A percentile compares a stretch with the other conserved stretches of the same genome.
phyloP scores from a whole-genome alignment of 1,284 basidiomycete genomes.

The Prillingera fragicola region DNA sequence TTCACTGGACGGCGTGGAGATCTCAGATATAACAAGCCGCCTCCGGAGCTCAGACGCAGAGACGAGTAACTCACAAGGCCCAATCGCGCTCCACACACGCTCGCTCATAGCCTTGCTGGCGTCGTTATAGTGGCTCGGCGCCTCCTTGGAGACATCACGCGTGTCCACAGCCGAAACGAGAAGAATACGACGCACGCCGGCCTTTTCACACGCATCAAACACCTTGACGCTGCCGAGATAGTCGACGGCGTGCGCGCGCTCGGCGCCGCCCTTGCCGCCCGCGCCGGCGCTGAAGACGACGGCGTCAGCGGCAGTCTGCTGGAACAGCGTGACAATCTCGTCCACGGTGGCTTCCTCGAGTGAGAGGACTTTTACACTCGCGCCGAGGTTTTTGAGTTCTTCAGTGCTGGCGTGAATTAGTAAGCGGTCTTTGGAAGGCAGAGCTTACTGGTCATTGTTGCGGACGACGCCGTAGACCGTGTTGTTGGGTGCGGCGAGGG shows the following conservation, averaged over 20 bases:
- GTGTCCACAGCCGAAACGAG: conserved; percentile 64
- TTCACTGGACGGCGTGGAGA: not conserved
- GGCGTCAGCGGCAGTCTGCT: conserved; percentile 51
- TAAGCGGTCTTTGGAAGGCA: not conserved
- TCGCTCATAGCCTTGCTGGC: conserved; percentile 49
- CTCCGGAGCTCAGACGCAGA: no score
- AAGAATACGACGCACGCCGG: conserved; percentile 52
- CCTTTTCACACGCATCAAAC: conserved; percentile 62
- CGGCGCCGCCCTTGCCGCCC: conserved; percentile 60
- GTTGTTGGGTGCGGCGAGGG: conserved; percentile 50
- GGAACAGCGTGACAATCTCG: conserved; percentile 55
- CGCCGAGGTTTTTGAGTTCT: conserved; percentile 53
- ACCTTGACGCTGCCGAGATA: conserved; percentile 66
- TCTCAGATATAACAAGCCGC: not conserved
- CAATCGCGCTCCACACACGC: conserved; percentile 48
- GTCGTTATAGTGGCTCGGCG: conserved; percentile 54
- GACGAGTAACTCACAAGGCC: conserved; percentile 28
- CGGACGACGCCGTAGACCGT: conserved; percentile 60
- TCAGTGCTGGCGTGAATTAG: conserved; percentile 40
- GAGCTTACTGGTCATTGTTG: conserved; percentile 42
- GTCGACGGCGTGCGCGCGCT: conserved; percentile 63
- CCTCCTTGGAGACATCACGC: conserved; percentile 49
- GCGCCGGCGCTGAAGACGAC: conserved; percentile 66
- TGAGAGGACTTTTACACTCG: conserved; percentile 57
- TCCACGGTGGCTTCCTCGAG: conserved; percentile 56